These are phyloP conservation scores for Plectosphaerella sp. DNA, from an alignment of 2,329 filamentous ascomycete species.

Conservation along the genomic window DNA sequence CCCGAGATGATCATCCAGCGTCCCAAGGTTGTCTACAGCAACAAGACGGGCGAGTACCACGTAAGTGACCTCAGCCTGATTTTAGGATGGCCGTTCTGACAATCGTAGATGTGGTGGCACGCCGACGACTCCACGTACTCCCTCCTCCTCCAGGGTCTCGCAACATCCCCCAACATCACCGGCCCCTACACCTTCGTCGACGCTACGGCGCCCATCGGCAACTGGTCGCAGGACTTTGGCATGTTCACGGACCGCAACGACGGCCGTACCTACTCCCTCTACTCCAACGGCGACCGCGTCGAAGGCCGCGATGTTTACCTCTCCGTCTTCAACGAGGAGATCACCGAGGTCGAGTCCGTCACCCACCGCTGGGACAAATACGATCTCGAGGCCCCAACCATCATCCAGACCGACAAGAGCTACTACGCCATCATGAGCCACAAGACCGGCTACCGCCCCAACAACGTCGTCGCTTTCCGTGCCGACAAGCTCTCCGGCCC, in stretches of 20 bases:
- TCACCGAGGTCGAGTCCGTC: slow-evolving; percentile 46
- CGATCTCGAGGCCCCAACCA: slow-evolving; percentile 56
- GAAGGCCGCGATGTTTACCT: slow-evolving; percentile 55
- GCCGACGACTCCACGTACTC: slow-evolving; percentile 55
- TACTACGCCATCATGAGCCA: slow-evolving; percentile 60
- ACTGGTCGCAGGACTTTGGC: slow-evolving; percentile 60
- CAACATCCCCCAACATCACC: slow-evolving; percentile 44
- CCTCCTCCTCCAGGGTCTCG: slow-evolving; percentile 51
- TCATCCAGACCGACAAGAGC: slow-evolving; percentile 54
- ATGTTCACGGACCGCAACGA: slow-evolving; percentile 57
- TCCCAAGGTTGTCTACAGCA: slow-evolving; percentile 57
- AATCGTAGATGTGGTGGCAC: slow-evolving; percentile 54
- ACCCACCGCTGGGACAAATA: slow-evolving; percentile 54
- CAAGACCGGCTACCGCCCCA: slow-evolving; percentile 60
- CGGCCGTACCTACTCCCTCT: slow-evolving; percentile 50
- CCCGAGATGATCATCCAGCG: slow-evolving; percentile 55
- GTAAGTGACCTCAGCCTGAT: slow-evolving; percentile 26
- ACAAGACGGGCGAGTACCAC: slow-evolving; percentile 50
- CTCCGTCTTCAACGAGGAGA: slow-evolving; percentile 45
- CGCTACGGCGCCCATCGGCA: slow-evolving; percentile 50
- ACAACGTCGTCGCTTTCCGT: slow-evolving; percentile 54
- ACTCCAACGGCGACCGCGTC: slow-evolving; percentile 52
- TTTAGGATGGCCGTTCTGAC: not conserved
- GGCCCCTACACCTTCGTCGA: slow-evolving; percentile 52
- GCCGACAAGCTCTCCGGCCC: slow-evolving; percentile 42